Evolutionary conservation across 2,329 filamentous ascomycete genomes (phyloP), one percentile per base, ranked within the genome.

Genomic region (Xylariales sp.): DNA sequence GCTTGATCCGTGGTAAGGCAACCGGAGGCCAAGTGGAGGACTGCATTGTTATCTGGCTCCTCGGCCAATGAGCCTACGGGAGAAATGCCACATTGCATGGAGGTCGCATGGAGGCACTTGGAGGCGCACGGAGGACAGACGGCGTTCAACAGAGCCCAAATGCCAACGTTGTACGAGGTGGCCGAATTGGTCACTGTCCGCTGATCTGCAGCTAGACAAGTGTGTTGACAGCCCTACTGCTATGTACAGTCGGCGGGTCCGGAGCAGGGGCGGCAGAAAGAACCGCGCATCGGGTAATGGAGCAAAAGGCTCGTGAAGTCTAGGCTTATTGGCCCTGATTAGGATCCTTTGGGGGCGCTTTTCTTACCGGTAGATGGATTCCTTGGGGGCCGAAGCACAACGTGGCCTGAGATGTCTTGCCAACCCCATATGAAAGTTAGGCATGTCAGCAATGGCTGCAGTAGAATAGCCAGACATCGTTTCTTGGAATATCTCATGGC

Each of bases 1-100:
- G n/a, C n/a, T n/a, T n/a, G n/a, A n/a, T n/a, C n/a, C n/a, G n/a
- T n/a, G 44, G 43, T 44, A 28, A 33, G 45, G 27, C 42, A 34
- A 44, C 46, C 41, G 42, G 20, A 45, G 44, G 27, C 27, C 25
- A 45, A 43, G 47, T 40, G 42, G 46, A 46, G 15, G 46, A 42
- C 34, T 39, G 42, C 36, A 44, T 44, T 10, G 25, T 32, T 48
- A 46, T 40, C 43, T 28, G 32, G 31, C n/a, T 20, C 22, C 35
- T 16, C 31, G 40, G 24, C 46, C 47, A 50, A 51, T 50, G 35
- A 43, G 41, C n/a, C 25, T 20, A 16, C 29, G 43, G 37, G 34
- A 28, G 42, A 38, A 40, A 38, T 46, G 35, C 24, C 35, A 14
- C 38, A 33, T 22, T 42, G 43, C 38, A 47, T 34, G 42, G 39